Base-by-base conservation (phyloP, 140 eudicot genomes). In the Anethum foeniculum region DNA sequence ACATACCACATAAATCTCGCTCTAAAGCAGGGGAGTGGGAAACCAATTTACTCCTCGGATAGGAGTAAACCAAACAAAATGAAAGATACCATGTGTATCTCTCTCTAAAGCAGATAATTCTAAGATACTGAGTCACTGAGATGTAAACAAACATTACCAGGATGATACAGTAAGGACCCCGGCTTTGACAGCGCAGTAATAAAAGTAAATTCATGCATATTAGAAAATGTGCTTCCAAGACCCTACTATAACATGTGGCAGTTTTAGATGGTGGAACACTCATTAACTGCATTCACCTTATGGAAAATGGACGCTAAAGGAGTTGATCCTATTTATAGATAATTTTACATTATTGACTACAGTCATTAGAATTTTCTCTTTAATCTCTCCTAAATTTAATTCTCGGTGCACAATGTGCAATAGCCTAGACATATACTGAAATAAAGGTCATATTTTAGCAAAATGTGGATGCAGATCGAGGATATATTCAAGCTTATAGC, bases 401-500 rank as follows among this genome's bases (percentile, higher is more conserved):
- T 73, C 30, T 25, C 47, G 52, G 52, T 75, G 39, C 60, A 75
- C 52, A 75, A 75, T 75, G 64, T 25, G 79, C 41, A 27, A 16
- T 28, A 27, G 62, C 79, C n/a, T 47, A 54, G 27, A 75, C 49
- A 74, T 74, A 12, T 68, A 28, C 74, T 16, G n/a, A 68, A 28
- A 68, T 30, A 30, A 68, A 15, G 78, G 44, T 8, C 18, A 75
- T 2, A 44, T 16, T 25, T 4, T 43, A 30, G 21, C 64, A 47
- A 47, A 75, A 52, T 54, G 23, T 12, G 54, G 78, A 46, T 47
- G 64, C 58, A 54, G 47, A 49, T 43, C 43, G 41, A 41, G 60
- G 51, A 71, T 51, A 43, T 58, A 51, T 30, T 71, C 25, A 30
- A 41, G 77, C 83, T 54, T 69, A 11, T 80, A 54, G 36, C 78